Evolutionary conservation across 78 protist genomes (phyloP).

Genomic region (Chrysochromulina tobinii): DNA sequence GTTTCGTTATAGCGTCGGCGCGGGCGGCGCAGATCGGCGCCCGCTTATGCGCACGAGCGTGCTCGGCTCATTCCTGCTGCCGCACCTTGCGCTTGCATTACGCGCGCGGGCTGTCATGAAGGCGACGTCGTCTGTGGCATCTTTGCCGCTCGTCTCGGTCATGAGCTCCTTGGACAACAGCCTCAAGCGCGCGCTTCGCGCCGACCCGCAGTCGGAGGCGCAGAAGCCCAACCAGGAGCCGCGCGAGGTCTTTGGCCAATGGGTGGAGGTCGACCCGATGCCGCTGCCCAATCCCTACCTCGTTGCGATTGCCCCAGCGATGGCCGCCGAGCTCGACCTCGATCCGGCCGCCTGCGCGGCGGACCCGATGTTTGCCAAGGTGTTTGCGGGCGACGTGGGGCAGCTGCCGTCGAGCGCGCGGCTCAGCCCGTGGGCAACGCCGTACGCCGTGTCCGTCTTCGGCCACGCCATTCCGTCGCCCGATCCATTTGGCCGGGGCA

Average conservation of each 20-base stretch:
- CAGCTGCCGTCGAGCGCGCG: too few relatives aligned
- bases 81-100: too few relatives aligned
- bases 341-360: neutral
- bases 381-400: neutral
- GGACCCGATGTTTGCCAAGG: neutral
- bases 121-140: too few relatives aligned
- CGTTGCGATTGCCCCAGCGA: neutral
- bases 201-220: slow-evolving; percentile 26
- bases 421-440: neutral
- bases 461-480: neutral
- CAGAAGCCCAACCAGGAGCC: slow-evolving; percentile 17
- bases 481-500: slow-evolving; percentile 66
- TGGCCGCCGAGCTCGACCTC: slow-evolving; percentile 13
- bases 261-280: slow-evolving; percentile 5
- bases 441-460: slow-evolving; percentile 27
- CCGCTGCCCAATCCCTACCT: slow-evolving; percentile 29
- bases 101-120: too few relatives aligned
- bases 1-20: too few relatives aligned
- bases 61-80: too few relatives aligned
- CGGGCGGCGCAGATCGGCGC: too few relatives aligned
- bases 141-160: too few relatives aligned
- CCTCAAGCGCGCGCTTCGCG: neutral
- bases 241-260: slow-evolving; percentile 42
- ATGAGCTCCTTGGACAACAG: neutral
- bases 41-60: too few relatives aligned